A percentile compares a stretch with the other conserved stretches of the same genome.
phyloP scores from a whole-genome alignment of 305 asterid species.

The Fraxinus greggii region DNA sequence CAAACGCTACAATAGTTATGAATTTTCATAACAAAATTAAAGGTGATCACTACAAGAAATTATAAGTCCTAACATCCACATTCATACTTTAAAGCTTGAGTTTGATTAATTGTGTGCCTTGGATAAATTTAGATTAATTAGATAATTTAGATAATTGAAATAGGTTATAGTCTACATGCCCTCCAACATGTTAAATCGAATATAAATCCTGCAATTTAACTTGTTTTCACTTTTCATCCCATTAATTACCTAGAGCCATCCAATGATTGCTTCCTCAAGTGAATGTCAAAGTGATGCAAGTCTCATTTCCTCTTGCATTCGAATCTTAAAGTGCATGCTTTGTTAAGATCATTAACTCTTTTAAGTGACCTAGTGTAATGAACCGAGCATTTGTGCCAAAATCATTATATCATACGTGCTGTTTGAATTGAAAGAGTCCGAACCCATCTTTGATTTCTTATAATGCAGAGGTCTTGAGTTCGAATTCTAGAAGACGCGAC shows the following conservation, averaged over 20 bases:
- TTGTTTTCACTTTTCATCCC: not conserved
- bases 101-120: not conserved
- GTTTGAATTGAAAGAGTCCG: not conserved
- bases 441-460: not conserved
- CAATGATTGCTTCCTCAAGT: not conserved
- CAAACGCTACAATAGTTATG: not conserved
- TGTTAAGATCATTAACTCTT: not conserved
- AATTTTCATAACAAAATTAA: too few relatives aligned
- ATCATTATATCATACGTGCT: too few relatives aligned
- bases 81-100: not conserved
- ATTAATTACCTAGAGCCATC: not conserved
- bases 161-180: not conserved
- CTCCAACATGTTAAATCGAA: not conserved
- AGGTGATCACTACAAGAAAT: not conserved
- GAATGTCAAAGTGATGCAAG: not conserved
- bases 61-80: not conserved
- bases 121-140: not conserved
- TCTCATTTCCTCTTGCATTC: not conserved
- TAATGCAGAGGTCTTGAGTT: not conserved
- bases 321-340: not conserved
- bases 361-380: not conserved
- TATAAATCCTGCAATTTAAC: not conserved
- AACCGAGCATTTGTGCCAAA: not conserved
- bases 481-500: too few relatives aligned
- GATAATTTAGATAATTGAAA: not conserved